These are phyloP conservation scores for Batkoa obscura DNA, from an alignment of 371 early-diverging fungal genomes.

Conservation along the genomic window DNA sequence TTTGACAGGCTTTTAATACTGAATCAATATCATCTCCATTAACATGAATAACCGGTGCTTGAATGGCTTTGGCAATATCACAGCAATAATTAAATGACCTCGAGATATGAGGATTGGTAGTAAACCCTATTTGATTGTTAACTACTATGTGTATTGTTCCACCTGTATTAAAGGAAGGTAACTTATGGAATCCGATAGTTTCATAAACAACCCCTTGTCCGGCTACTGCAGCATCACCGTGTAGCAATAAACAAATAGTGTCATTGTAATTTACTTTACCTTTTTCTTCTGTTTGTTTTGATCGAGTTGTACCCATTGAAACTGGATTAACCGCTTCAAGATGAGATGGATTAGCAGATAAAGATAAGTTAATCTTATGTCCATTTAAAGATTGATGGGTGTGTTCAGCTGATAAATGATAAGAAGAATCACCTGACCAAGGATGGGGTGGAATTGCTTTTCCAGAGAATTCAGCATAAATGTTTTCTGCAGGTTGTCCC, in stretches of 20 bases:
- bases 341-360: constrained; percentile 90
- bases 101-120: constrained; percentile 80
- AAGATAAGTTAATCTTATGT: constrained; percentile 46
- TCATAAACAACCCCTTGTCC: constrained; percentile 91
- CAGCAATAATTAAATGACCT: constrained; percentile 79
- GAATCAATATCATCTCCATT: constrained; percentile 91
- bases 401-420: constrained; percentile 40
- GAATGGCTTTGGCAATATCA: constrained; percentile 88
- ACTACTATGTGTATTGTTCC: constrained; percentile 90
- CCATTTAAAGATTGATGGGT: constrained; percentile 1
- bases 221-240: constrained; percentile 71
- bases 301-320: constrained; percentile 80
- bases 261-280: no score
- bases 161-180: constrained; percentile 82
- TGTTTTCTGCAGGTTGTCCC: constrained; percentile 47
- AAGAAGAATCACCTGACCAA: constrained; percentile 62
- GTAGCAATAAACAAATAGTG: constrained; percentile 83
- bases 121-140: constrained; percentile 95
- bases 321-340: constrained; percentile 90
- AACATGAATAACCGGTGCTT: constrained; percentile 88
- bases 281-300: constrained; percentile 64
- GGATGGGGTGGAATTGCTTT: constrained; percentile 64
- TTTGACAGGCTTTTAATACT: constrained; percentile 59
- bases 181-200: constrained; percentile 74
- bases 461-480: constrained; percentile 86